Base-by-base conservation (phyloP, 1,284 basidiomycete species). In the Cryptococcus wingfieldii region DNA sequence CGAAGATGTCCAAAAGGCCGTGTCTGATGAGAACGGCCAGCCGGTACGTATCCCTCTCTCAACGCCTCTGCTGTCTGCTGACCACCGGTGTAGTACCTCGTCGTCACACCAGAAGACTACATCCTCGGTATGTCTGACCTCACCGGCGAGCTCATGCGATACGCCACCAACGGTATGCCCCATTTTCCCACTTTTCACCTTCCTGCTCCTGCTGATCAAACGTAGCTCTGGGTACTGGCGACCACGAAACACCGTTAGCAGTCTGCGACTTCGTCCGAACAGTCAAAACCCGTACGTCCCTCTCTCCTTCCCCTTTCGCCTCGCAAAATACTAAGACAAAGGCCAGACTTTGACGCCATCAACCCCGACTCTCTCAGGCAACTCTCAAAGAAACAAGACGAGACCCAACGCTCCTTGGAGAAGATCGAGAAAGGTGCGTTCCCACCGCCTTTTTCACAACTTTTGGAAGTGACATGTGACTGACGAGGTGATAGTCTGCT, bases 131-230 rank as follows among this genome's bases (percentile, higher is more conserved):
- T 97, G 31, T 92, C 90, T 1, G 95, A 98, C 74, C 80, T 98
- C 37, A 96, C 92, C 0, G 95, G 95, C 43, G 95, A 98, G 76
- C 83, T 91, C 61, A 98, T 98, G 95, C 84, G 95, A 38, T 89
- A 88, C 61, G 91, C 92, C 4, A 96, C 94, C 58, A 88, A 76
- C 58, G 68, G 69, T 71, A 51, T 51, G 72, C 55, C 16, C 10
- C 31, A 8, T 34, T 34, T 27, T 25, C 18, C 9, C 16, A 25
- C 19, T 25, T 2, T 25, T 27, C 23, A 12, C 3, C 23, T 23
- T 23, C 23, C 23, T 23, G 23, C 23, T 3, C 23, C 23, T 23
- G 23, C 23, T 23, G 23, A 23, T 2, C 2, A 23, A 23, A 23
- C 54, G 16, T 41, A 75, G 74, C 74, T 47, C 80, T 86, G 8